phyloP scores from a whole-genome alignment of 1,284 basidiomycete genomes.

The Mixia osmundae region DNA sequence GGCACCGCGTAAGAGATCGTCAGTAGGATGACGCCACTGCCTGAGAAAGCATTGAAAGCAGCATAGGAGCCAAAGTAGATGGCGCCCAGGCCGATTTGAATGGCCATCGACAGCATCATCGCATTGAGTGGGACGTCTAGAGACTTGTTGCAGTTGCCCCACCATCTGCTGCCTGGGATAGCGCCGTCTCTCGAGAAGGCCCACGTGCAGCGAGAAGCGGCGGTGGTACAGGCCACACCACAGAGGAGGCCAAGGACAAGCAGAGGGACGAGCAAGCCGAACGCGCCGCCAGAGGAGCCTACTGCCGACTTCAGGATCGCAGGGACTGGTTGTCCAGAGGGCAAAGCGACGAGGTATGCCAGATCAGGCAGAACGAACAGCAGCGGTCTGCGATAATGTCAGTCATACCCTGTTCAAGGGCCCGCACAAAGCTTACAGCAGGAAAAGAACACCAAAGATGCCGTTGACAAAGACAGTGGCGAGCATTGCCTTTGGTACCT shows the following conservation, averaged over 20 bases:
- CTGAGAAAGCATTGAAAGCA: conserved; percentile 28
- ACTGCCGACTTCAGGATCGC: not conserved
- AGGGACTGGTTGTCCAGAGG: not conserved
- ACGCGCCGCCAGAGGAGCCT: not conserved
- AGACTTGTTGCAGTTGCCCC: conserved; percentile 32
- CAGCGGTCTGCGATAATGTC: too few species aligned
- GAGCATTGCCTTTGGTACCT: not conserved
- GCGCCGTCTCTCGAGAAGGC: conserved; percentile 1
- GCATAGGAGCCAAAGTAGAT: conserved; percentile 32
- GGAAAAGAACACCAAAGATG: not conserved
- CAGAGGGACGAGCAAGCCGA: not conserved
- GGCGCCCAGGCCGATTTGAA: conserved; percentile 25
- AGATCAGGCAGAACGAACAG: conserved; percentile 1
- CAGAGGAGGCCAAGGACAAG: conserved; percentile 1
- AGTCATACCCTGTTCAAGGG: too few species aligned
- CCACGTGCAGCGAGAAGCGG: conserved; percentile 1
- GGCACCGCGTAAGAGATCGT: not conserved
- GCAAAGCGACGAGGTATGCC: not conserved
- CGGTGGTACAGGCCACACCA: not conserved
- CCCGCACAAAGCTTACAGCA: too few species aligned
- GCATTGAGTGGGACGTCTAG: conserved; percentile 26
- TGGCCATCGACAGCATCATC: conserved; percentile 32
- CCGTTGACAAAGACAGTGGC: not conserved
- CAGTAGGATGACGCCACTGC: not conserved
- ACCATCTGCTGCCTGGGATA: conserved; percentile 22